Conservation (phyloP, 2,329 filamentous ascomycete species). For the Pyrenophora tritici-repentis region DNA sequence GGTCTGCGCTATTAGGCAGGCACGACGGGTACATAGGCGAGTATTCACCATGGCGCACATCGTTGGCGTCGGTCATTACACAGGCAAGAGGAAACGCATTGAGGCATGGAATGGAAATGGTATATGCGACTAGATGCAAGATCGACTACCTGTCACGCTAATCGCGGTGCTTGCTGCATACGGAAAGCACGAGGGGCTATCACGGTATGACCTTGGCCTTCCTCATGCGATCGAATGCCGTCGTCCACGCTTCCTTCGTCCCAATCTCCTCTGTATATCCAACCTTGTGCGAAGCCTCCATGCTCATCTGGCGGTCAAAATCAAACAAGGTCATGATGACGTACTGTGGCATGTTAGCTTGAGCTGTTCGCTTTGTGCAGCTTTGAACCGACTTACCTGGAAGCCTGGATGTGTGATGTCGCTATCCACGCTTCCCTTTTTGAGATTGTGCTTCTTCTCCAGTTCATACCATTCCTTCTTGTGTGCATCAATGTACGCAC, state of each 20-base stretch:
- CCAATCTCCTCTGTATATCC: slow-evolving; percentile 48
- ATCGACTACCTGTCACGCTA: neutral
- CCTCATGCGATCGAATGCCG: slow-evolving; percentile 52
- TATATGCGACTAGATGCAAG: neutral
- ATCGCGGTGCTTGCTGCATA: neutral
- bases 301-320: slow-evolving; percentile 56
- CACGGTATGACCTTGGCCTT: slow-evolving; percentile 49
- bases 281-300: slow-evolving; percentile 47
- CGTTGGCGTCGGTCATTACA: too few relatives aligned
- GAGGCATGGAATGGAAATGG: too few relatives aligned
- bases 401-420: slow-evolving; percentile 47
- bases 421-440: slow-evolving; percentile 52
- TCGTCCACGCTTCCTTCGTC: slow-evolving; percentile 51
- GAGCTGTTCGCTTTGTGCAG: neutral
- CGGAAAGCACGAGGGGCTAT: neutral
- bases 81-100: too few relatives aligned
- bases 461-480: slow-evolving; percentile 36
- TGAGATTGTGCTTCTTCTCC: slow-evolving; percentile 34
- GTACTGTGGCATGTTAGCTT: slow-evolving; percentile 25
- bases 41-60: too few relatives aligned
- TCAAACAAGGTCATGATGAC: slow-evolving; percentile 49
- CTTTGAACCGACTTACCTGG: slow-evolving; percentile 23
- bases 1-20: slow-evolving; percentile 1
- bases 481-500: slow-evolving; percentile 36
- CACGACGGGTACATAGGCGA: neutral